These are phyloP conservation scores for Boletus vermiculosoides DNA, from an alignment of 768 basidiomycete genomes.

Conservation along the genomic window DNA sequence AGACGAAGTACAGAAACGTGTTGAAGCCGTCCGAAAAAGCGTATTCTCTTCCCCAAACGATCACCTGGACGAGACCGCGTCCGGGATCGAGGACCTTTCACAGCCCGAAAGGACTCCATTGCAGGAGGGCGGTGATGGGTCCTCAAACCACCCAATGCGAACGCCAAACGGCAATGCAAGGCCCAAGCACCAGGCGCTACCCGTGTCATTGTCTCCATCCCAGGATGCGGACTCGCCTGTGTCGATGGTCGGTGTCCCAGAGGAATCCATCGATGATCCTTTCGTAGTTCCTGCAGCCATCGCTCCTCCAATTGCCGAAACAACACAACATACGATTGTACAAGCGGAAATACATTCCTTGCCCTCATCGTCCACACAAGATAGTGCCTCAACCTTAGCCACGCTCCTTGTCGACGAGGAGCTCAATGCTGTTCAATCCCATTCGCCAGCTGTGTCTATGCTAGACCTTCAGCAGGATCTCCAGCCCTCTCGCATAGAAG, in stretches of 20 bases:
- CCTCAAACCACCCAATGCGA: neutral
- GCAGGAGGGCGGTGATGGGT: neutral
- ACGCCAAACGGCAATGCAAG: neutral
- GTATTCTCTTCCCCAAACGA: neutral
- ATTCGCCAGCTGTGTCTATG: conserved; percentile 21
- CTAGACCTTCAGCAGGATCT: conserved; percentile 14
- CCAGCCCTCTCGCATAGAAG: neutral
- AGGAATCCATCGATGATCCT: conserved; percentile 13
- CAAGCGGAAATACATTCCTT: neutral
- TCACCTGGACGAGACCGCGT: neutral
- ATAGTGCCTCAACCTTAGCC: neutral
- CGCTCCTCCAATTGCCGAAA: neutral
- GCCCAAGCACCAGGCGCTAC: neutral
- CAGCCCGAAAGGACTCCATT: neutral
- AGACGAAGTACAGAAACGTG: conserved; percentile 49
- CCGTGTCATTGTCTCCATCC: neutral
- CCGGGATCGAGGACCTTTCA: neutral
- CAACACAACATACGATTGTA: neutral
- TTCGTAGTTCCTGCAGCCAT: neutral
- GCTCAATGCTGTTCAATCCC: neutral
- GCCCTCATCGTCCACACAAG: conserved; percentile 3
- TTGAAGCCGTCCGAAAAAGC: conserved; percentile 30
- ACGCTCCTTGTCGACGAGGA: conserved; percentile 17
- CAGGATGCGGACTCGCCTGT: conserved; percentile 2
- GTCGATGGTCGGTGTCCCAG: neutral